Percentiles rank a stretch among this genome's conserved stretches.
Conservation (phyloP, 1,139 yeast genomes). For the Yamadazyma diospyri region DNA sequence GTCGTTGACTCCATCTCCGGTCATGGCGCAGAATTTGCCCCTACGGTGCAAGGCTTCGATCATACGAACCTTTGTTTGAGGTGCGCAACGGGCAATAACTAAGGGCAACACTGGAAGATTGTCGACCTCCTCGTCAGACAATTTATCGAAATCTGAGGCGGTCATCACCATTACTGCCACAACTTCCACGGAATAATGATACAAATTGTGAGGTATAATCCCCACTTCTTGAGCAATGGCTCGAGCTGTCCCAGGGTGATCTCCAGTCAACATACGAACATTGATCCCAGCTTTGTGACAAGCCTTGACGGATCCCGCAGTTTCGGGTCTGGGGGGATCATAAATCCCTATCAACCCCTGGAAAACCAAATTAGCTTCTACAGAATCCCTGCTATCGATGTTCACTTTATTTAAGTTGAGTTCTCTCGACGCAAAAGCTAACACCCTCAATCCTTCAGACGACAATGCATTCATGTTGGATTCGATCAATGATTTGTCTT, state of each 20-base stretch:
- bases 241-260: slow-evolving; percentile 51
- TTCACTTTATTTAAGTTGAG: slow-evolving; percentile 11
- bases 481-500: slow-evolving; percentile 22
- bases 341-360: slow-evolving; percentile 50
- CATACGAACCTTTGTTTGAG: slow-evolving; percentile 48
- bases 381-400: slow-evolving; percentile 17
- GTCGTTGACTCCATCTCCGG: slow-evolving; percentile 40
- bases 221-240: slow-evolving; percentile 54
- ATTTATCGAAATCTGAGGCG: slow-evolving; percentile 43
- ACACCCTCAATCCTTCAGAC: slow-evolving; percentile 41
- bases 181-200: slow-evolving; percentile 31
- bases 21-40: slow-evolving; percentile 38
- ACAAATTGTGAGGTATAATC: slow-evolving; percentile 40
- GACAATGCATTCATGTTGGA: slow-evolving; percentile 35
- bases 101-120: slow-evolving; percentile 32
- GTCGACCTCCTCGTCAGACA: slow-evolving; percentile 29
- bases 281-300: slow-evolving; percentile 53
- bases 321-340: slow-evolving; percentile 56
- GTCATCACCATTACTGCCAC: slow-evolving; percentile 39
- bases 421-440: slow-evolving; percentile 38
- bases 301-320: slow-evolving; percentile 37
- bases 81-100: slow-evolving; percentile 51
- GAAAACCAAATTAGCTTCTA: slow-evolving; percentile 36
- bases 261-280: slow-evolving; percentile 55
- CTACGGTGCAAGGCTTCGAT: slow-evolving; percentile 49